Evolutionary conservation across 2,329 filamentous ascomycete genomes (phyloP).

Genomic region (Nemania sp.): DNA sequence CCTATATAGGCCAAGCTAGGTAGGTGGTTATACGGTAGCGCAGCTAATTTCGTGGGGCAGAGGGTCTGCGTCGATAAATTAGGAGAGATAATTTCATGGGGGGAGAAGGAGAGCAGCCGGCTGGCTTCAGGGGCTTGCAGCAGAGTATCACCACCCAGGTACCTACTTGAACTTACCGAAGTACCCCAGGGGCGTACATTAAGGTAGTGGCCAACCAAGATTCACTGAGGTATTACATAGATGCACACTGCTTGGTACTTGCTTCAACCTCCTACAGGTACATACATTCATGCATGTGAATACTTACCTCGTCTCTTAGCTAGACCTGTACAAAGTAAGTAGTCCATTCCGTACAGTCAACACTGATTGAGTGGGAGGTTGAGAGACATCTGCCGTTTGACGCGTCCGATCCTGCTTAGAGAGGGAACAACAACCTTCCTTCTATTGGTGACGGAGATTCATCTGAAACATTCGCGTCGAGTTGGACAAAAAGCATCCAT

Average conservation of each 20-base stretch:
- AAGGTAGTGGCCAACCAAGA: too few relatives aligned
- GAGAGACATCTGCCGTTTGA: conserved; percentile 1
- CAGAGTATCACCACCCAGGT: too few relatives aligned
- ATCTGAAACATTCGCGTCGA: conserved; percentile 21
- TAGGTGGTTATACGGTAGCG: background rate
- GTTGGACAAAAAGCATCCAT: conserved; percentile 9
- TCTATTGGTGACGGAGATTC: conserved; percentile 16
- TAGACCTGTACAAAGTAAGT: too few relatives aligned
- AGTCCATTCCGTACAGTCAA: too few relatives aligned
- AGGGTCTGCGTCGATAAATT: conserved; percentile 31
- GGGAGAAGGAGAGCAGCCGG: background rate
- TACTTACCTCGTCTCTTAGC: too few relatives aligned
- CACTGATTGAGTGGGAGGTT: background rate
- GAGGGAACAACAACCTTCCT: background rate
- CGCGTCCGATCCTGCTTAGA: background rate
- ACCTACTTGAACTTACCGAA: too few relatives aligned
- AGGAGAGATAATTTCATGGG: conserved; percentile 31
- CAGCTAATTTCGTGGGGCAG: conserved; percentile 14
- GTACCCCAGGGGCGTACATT: too few relatives aligned
- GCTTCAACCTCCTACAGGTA: background rate
- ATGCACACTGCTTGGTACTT: background rate
- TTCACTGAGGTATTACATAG: too few relatives aligned
- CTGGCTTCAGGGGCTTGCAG: conserved; percentile 29
- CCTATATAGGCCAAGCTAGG: too few relatives aligned
- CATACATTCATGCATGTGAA: too few relatives aligned